Conservation (phyloP, 2,329 filamentous ascomycete genomes). For the Beauveria scarabaeidicola region DNA sequence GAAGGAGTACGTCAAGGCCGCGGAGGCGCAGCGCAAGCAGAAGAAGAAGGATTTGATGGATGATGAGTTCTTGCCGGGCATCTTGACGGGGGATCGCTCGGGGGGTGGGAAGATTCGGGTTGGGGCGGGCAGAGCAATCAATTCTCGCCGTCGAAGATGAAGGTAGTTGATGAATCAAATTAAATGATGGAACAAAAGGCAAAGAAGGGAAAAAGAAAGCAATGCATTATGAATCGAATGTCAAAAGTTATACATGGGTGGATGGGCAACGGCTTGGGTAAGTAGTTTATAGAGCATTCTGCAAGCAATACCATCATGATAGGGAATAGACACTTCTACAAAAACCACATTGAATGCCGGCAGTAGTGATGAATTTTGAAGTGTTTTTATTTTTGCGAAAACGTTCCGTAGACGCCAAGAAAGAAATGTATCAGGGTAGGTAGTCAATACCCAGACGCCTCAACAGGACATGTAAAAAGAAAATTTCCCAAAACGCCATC, state of each 20-base stretch:
- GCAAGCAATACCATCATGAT: neutral
- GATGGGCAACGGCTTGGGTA: neutral
- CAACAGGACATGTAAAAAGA: neutral
- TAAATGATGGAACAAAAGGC: neutral
- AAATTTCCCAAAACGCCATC: constrained; percentile 12
- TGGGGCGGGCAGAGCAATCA: constrained; percentile 79
- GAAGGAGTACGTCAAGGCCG: constrained; percentile 72
- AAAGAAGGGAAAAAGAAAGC: neutral
- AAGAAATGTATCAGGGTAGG: neutral
- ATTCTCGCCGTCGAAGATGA: constrained; percentile 51
- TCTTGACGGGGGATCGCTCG: constrained; percentile 70
- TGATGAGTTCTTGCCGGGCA: constrained; percentile 79
- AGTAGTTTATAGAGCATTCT: constrained; percentile 4
- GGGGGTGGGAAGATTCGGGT: constrained; percentile 63
- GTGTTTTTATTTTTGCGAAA: neutral
- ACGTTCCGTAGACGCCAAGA: neutral
- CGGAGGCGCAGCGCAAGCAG: constrained; percentile 54
- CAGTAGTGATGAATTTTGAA: neutral
- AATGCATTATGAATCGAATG: neutral
- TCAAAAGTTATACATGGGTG: neutral
- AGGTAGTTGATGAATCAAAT: neutral
- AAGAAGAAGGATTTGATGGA: constrained; percentile 85
- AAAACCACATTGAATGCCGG: neutral
- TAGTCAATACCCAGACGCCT: neutral
- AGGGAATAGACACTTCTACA: neutral